Evolutionary conservation across 2,329 filamentous ascomycete genomes (phyloP), one percentile per base, ranked within the genome.

Genomic region (Aaosphaeria arxii): DNA sequence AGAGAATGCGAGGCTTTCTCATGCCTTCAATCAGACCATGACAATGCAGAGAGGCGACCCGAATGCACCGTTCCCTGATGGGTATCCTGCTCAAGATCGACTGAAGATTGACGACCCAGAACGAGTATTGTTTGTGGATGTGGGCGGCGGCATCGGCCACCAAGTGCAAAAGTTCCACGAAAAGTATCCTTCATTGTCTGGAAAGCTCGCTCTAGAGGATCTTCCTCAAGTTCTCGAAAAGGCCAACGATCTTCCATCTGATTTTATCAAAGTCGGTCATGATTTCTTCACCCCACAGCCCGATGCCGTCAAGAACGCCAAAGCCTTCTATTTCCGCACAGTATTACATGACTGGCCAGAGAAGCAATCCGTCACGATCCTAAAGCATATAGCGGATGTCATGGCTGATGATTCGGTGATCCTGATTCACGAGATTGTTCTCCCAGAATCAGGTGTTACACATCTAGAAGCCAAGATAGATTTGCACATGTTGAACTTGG

Each of bases 231-330:
- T 43, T 30, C 9, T 43, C 7, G 17, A 40, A 9, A 29, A n/a
- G 7, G 2, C 9, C 9, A 9, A 9, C 7, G 24, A 40, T 9
- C 7, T 40, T n/a, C 39, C 39, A 24, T 9, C 9, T 7, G 9
- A 11, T 13, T 11, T 40, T 13, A 28, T 13, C 11, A 59, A 35
- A 11, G 57, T 63, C 53, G 48, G 40, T 6, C 49, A 66, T 50
- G 53, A 64, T 43, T 63, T 69, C 40, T 68, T 64, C 47, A 44
- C 47, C 5, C 44, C 45, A 17, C 62, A 71, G 48, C 61, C 63
- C 1, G 49, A 40, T 24, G 9, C 17, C 7, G 39, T 13, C 24
- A 13, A 11, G 24, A 29, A 29, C 9, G 41, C 41, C 7, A 43
- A 43, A 24, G 7, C 24, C 2, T 43, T 30, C 41, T 43, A 43